Evolutionary conservation across 768 basidiomycete species (phyloP).

Genomic region (Tricholoma hemisulphureum): DNA sequence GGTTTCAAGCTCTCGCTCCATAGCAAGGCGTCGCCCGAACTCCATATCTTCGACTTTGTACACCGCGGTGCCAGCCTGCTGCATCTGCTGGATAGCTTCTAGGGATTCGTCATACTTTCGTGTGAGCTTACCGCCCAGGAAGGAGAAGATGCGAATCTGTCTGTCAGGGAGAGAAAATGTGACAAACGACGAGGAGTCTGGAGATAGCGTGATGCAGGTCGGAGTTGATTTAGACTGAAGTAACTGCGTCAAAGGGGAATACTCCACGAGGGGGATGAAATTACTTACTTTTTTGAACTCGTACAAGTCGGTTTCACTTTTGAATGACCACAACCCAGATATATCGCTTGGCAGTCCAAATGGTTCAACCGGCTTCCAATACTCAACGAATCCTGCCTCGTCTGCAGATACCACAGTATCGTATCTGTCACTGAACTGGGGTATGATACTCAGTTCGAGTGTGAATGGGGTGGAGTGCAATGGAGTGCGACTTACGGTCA

Average conservation of each 20-base stretch:
- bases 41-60: slow-evolving; percentile 98
- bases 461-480: slow-evolving; percentile 1
- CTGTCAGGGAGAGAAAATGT: slow-evolving; percentile 94
- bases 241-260: neutral
- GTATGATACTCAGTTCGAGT: neutral
- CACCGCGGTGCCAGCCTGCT: slow-evolving; percentile 93
- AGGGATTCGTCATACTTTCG: slow-evolving; percentile 96
- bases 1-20: slow-evolving; percentile 87
- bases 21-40: slow-evolving; percentile 92
- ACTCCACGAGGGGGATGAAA: neutral
- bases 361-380: slow-evolving; percentile 90
- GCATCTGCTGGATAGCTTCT: slow-evolving; percentile 94
- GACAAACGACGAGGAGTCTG: slow-evolving; percentile 84
- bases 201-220: slow-evolving; percentile 89
- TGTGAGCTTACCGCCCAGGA: slow-evolving; percentile 83
- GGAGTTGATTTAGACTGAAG: slow-evolving; percentile 85
- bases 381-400: slow-evolving; percentile 92
- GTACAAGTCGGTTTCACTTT: slow-evolving; percentile 89
- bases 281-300: slow-evolving; percentile 90
- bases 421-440: slow-evolving; percentile 85
- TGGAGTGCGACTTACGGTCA: slow-evolving; percentile 59
- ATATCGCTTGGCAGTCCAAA: slow-evolving; percentile 81
- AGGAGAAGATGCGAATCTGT: slow-evolving; percentile 90
- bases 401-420: slow-evolving; percentile 94
- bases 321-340: slow-evolving; percentile 83